Evolutionary conservation across 2,329 filamentous ascomycete species (phyloP).

Genomic region (Lizonia empirigonia): DNA sequence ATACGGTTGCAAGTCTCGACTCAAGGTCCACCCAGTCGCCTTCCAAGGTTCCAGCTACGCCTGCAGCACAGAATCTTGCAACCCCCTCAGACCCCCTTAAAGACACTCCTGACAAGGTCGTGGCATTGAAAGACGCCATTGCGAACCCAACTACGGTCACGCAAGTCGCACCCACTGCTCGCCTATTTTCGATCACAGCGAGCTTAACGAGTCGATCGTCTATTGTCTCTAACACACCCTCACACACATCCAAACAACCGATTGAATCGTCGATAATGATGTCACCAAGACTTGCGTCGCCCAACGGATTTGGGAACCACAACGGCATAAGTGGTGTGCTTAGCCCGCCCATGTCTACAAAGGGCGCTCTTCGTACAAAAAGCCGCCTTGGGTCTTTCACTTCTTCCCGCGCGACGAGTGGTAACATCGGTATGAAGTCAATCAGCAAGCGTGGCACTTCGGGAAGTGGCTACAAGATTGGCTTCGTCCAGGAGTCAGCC

Average conservation of each 20-base stretch:
- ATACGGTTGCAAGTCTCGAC: neutral
- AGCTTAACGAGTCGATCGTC: conserved; percentile 12
- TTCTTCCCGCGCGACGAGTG: conserved; percentile 29
- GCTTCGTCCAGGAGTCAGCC: conserved; percentile 45
- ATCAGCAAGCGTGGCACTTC: conserved; percentile 18
- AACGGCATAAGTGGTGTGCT: conserved; percentile 22
- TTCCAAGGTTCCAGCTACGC: neutral
- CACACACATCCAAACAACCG: neutral
- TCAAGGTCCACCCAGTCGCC: neutral
- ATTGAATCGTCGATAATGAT: conserved; percentile 11
- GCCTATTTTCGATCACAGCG: conserved; percentile 8
- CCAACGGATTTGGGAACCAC: conserved; percentile 5
- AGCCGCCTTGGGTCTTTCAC: conserved; percentile 26
- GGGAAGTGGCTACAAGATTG: conserved; percentile 37
- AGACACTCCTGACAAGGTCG: neutral
- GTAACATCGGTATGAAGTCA: conserved; percentile 24
- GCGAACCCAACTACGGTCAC: neutral
- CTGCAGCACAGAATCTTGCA: neutral
- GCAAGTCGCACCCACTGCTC: neutral
- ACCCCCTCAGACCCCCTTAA: neutral
- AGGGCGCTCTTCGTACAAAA: conserved; percentile 22
- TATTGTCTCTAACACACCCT: conserved; percentile 6
- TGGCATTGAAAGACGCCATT: neutral
- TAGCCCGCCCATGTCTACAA: conserved; percentile 30
- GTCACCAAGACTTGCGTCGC: conserved; percentile 14